Evolutionary conservation across 192 early-diverging fungal genomes (phyloP), one percentile per base, ranked within the genome.

Genomic region (Backusella morwellensis): DNA sequence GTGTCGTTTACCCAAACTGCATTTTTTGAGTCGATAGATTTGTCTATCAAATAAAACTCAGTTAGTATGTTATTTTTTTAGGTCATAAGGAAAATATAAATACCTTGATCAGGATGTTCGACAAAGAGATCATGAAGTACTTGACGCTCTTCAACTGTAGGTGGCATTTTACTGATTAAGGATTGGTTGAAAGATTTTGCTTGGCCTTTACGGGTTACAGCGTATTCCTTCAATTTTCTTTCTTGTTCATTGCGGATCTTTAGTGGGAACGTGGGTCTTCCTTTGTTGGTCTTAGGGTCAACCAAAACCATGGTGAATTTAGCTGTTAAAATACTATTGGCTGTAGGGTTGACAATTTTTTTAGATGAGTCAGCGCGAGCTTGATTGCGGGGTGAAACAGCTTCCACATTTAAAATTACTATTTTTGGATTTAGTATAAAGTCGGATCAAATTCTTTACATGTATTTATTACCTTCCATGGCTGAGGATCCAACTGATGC

Each of bases 221-320:
- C 94, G 36, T 88, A 77, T 69, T 89, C 84, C 68, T 91, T 91
- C 4, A 98, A 82, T 3, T 86, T 82, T 50, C 92, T 86, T 80
- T 98, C 92, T 74, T 90, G 82, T 14, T 93, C 93, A 17, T 91
- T 92, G 29, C 92, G 90, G 44, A 96, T 78, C 11, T 82, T 77
- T 47, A 98, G 80, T 36, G 92, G 92, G 73, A 93, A 93, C n/a
- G 96, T 88, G 59, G 89, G 85, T 6, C 85, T 88, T 5, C 93
- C 81, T 75, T 92, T 92, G 40, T 85, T 86, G 1, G 93, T 95
- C 35, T 83, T 73, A 6, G 93, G 85, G 80, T 96, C 91, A 34
- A 90, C 83, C 2, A 92, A 92, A 36, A 94, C 96, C 95, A 97
- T 98, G 6, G 93, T 95, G 77, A 98, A 96, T 76, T 92, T 90